Conservation (phyloP, 2,329 filamentous ascomycete species). For the Purpureocillium takamizusanense region DNA sequence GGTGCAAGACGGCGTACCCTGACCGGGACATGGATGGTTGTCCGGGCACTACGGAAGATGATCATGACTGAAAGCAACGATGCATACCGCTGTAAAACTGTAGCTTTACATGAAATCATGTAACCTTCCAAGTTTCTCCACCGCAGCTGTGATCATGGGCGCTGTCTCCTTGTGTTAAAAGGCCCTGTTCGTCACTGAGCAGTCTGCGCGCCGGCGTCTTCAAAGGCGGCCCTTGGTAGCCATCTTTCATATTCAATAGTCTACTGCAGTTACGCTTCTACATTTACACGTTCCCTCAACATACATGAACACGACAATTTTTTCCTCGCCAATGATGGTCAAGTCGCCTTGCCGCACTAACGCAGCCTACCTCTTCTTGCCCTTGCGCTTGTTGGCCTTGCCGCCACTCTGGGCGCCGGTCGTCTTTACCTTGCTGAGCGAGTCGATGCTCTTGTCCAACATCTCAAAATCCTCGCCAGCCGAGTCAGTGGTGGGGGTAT, state of each 20-base stretch:
- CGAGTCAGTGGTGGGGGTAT: conserved; percentile 47
- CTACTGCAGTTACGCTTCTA: too few species aligned
- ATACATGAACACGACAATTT: too few species aligned
- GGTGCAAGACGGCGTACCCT: conserved; percentile 82
- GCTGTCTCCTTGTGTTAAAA: too few species aligned
- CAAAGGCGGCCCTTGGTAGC: too few species aligned
- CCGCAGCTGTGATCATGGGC: too few species aligned
- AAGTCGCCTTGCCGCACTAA: background rate
- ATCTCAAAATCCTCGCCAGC: conserved; percentile 54
- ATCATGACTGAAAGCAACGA: conserved; percentile 58
- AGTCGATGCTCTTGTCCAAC: conserved; percentile 51
- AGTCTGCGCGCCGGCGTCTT: too few species aligned
- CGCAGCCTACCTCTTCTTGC: conserved; percentile 20
- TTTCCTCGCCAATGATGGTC: too few species aligned
- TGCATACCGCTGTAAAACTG: background rate
- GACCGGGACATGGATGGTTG: conserved; percentile 74
- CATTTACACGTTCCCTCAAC: too few species aligned
- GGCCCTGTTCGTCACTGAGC: too few species aligned
- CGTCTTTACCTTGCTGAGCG: conserved; percentile 41
- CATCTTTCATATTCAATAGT: too few species aligned
- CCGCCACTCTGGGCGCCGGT: conserved; percentile 35
- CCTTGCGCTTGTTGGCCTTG: conserved; percentile 43
- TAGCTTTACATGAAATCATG: too few species aligned
- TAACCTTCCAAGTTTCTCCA: too few species aligned
- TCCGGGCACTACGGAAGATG: conserved; percentile 79